Base-by-base conservation (phyloP, 805 yeast genomes). In the Candida morakotiae region DNA sequence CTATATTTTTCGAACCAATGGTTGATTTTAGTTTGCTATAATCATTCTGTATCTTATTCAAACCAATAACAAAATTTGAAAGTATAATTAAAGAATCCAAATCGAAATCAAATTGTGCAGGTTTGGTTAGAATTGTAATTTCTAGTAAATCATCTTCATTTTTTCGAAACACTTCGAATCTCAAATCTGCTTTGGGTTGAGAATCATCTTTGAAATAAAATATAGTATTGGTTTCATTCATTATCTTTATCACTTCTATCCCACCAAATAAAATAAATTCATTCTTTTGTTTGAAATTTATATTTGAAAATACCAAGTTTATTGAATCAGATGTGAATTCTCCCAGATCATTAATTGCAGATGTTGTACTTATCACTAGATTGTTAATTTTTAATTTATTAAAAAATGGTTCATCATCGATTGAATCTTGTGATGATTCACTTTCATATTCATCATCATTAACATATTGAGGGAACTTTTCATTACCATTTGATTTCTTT, bases 181-280 rank as follows among this genome's bases (percentile, higher is more conserved):
- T 50, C 2, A 80, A 33, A 45, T 80, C 86, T 5, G 73, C 71
- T 28, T 67, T 68, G n/a, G n/a, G n/a, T n/a, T n/a, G 14, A 43
- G 21, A 3, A 39, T 14, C n/a, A n/a, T n/a, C n/a, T n/a, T n/a
- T n/a, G n/a, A n/a, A n/a, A n/a, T n/a, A n/a, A n/a, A n/a, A n/a
- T n/a, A n/a, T n/a, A n/a, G n/a, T n/a, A n/a, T n/a, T n/a, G n/a
- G n/a, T n/a, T n/a, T n/a, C 2, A 21, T 21, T 5, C 15, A 16
- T n/a, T 13, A 7, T 4, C 16, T 16, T n/a, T n/a, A n/a, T n/a
- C n/a, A n/a, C 47, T 31, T 67, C 61, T 2, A 78, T 41, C 1
- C 75, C 74, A 2, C 86, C 87, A 42, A 67, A 71, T 1, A 67
- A 47, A 33, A 74, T 56, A 0, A 48, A 49, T 0, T 62, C 55